A percentile compares a stretch with the other conserved stretches of the same genome.
Conservation (phyloP, 2,329 filamentous ascomycete species). For the Hypoxylon sp. region DNA sequence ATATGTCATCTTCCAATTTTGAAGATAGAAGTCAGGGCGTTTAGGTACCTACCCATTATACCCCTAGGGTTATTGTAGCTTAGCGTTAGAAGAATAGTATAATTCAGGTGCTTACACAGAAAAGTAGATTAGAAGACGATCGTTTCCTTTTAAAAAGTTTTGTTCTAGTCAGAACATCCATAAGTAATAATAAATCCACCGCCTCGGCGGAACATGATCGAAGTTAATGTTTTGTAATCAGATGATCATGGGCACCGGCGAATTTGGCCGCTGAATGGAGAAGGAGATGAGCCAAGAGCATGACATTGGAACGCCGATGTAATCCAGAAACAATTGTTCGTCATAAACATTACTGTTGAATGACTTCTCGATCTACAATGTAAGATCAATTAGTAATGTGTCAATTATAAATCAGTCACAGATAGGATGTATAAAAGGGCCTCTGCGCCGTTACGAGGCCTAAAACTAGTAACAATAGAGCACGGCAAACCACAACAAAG, state of each 20-base stretch:
- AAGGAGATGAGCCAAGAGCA: conserved; percentile 4
- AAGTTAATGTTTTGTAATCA: background rate
- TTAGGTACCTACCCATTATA: background rate
- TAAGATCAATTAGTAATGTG: conserved; percentile 12
- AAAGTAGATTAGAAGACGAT: background rate
- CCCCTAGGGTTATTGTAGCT: background rate
- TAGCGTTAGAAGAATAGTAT: background rate
- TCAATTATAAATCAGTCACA: conserved; percentile 22
- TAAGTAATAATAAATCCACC: background rate
- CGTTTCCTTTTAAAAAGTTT: background rate
- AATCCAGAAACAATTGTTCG: background rate
- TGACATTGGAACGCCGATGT: no score
- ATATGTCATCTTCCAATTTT: background rate
- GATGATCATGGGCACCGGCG: background rate
- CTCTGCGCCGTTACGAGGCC: background rate
- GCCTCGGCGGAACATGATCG: background rate
- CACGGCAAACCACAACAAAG: background rate
- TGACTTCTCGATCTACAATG: background rate
- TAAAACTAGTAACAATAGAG: background rate
- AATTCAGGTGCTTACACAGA: background rate
- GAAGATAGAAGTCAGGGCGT: background rate
- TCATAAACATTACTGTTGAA: background rate
- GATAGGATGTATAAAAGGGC: conserved; percentile 7
- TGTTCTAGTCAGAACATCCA: background rate
- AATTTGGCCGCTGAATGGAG: conserved; percentile 7